Percentiles rank a stretch among this genome's conserved stretches.
Evolutionary conservation across 768 basidiomycete genomes (phyloP).

Genomic region (Trametes elegans): DNA sequence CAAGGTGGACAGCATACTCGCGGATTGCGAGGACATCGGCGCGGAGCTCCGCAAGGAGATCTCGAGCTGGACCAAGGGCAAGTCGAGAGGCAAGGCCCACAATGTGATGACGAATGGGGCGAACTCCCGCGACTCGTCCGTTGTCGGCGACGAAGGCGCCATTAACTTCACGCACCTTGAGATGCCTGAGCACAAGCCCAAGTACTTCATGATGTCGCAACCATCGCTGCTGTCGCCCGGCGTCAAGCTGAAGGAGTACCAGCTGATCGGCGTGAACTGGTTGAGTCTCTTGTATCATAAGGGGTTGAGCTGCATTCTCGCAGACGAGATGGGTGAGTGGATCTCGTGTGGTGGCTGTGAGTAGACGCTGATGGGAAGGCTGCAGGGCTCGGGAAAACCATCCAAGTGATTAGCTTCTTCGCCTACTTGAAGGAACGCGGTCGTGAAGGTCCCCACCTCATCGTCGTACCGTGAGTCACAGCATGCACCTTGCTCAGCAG

Average conservation of each 20-base stretch:
- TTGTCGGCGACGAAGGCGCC: slow-evolving; percentile 54
- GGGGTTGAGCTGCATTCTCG: slow-evolving; percentile 89
- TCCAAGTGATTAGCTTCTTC: slow-evolving; percentile 97
- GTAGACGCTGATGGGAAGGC: slow-evolving; percentile 27
- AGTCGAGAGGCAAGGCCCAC: slow-evolving; percentile 34
- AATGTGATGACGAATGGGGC: slow-evolving; percentile 17
- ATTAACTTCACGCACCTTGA: slow-evolving; percentile 52
- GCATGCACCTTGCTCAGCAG: background rate
- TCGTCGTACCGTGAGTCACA: slow-evolving; percentile 86
- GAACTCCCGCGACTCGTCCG: slow-evolving; percentile 33
- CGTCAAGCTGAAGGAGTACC: slow-evolving; percentile 91
- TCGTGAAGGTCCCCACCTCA: slow-evolving; percentile 80
- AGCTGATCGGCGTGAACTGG: slow-evolving; percentile 98
- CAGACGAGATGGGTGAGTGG: slow-evolving; percentile 95
- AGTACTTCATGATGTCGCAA: slow-evolving; percentile 72
- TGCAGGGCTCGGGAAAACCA: slow-evolving; percentile 94
- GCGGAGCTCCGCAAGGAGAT: slow-evolving; percentile 69
- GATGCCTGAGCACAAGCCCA: slow-evolving; percentile 40
- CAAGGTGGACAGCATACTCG: slow-evolving; percentile 84
- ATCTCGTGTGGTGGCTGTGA: too few relatives aligned
- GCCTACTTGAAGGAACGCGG: slow-evolving; percentile 82
- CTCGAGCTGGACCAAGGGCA: slow-evolving; percentile 61
- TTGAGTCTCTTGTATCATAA: slow-evolving; percentile 80
- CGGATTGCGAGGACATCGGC: slow-evolving; percentile 87
- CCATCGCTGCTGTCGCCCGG: slow-evolving; percentile 64